phyloP scores from a whole-genome alignment of 2,329 filamentous ascomycete species.

The Dothistroma pini region DNA sequence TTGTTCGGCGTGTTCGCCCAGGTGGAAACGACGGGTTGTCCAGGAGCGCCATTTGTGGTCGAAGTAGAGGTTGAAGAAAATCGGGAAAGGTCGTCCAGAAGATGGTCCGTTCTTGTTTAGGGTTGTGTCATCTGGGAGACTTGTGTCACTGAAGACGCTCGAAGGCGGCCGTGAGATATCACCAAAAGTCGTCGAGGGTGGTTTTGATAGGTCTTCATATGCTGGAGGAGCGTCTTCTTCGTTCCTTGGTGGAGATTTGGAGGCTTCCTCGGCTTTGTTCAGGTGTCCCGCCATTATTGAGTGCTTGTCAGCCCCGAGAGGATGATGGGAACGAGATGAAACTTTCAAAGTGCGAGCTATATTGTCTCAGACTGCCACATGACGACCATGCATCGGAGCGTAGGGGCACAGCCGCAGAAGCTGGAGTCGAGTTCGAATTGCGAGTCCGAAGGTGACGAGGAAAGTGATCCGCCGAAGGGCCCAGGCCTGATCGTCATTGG shows the following conservation, averaged over 20 bases:
- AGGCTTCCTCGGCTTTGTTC: neutral
- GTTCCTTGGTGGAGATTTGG: neutral
- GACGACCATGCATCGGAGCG: neutral
- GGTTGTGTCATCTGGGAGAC: neutral
- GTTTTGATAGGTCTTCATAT: constrained; percentile 15
- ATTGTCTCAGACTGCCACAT: neutral
- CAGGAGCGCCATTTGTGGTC: constrained; percentile 5
- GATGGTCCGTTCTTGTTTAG: neutral
- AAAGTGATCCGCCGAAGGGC: neutral
- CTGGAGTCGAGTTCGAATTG: neutral
- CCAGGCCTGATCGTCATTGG: neutral
- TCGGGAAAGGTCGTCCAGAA: neutral
- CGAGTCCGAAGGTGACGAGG: neutral
- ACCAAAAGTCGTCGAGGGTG: constrained; percentile 1
- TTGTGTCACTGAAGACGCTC: neutral
- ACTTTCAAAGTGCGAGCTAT: too few species aligned
- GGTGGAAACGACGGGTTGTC: constrained; percentile 8
- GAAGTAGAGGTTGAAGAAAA: constrained; percentile 17
- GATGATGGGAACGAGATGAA: too few species aligned
- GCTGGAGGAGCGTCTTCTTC: constrained; percentile 9
- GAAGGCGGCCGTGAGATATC: neutral
- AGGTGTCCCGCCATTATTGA: neutral
- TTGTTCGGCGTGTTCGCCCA: constrained; percentile 14
- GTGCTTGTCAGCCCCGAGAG: neutral
- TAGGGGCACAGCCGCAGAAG: neutral